A percentile compares a stretch with the other conserved stretches of the same genome.
phyloP scores from a whole-genome alignment of 345 rosid species.

The Syzygium aqueum region DNA sequence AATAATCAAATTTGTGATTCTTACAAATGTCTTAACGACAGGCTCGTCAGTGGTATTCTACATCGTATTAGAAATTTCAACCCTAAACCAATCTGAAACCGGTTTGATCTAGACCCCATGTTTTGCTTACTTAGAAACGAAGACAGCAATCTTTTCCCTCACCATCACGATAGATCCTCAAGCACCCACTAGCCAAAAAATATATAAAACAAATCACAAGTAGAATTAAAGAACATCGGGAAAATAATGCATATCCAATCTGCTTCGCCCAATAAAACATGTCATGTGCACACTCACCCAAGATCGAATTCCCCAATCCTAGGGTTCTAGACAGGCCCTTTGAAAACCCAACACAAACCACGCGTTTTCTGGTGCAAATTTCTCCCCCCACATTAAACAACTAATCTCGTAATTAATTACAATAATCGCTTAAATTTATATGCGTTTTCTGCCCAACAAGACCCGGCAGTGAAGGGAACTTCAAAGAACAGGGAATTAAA shows the following conservation, averaged over 20 bases:
- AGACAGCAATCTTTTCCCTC: not conserved
- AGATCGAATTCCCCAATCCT: not conserved
- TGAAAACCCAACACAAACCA: conserved; percentile 4
- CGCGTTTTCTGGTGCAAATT: conserved; percentile 8
- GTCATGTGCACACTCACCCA: not conserved
- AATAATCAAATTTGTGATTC: not conserved
- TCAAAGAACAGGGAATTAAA: not conserved
- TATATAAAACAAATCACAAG: not conserved
- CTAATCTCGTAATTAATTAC: not conserved
- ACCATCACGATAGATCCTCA: not conserved
- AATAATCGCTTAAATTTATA: not conserved
- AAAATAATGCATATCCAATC: not conserved
- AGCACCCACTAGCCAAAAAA: not conserved
- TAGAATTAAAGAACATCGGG: not conserved
- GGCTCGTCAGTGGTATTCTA: not conserved
- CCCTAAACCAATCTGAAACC: not conserved
- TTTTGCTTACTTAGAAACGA: not conserved
- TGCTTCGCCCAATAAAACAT: not conserved
- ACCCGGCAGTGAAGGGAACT: not conserved
- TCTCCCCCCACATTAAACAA: not conserved
- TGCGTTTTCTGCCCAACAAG: not conserved
- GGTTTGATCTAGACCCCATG: not conserved
- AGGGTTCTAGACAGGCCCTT: conserved; percentile 3
- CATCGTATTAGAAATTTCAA: not conserved
- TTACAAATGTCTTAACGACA: not conserved